A percentile compares a stretch with the other conserved stretches of the same genome.
Evolutionary conservation across 768 basidiomycete genomes (phyloP).

Genomic region (Coprinopsis strossmayeri): DNA sequence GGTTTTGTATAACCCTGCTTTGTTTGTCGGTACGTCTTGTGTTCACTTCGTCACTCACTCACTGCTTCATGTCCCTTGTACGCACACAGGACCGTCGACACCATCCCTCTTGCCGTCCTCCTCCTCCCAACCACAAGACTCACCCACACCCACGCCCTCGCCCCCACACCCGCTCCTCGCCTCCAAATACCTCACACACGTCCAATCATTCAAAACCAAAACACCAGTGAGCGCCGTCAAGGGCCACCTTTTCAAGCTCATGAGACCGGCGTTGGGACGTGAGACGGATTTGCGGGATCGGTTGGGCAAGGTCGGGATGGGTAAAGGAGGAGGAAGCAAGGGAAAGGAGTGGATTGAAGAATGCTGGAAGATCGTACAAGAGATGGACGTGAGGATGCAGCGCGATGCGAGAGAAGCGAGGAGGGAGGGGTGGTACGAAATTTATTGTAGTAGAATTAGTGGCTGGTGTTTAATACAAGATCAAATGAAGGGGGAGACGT

Average conservation of each 20-base stretch:
- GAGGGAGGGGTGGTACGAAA: too few relatives aligned
- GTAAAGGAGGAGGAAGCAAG: conserved; percentile 10
- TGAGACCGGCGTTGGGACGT: conserved; percentile 65
- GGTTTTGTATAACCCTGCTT: conserved; percentile 84
- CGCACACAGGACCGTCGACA: too few relatives aligned
- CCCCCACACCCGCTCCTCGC: conserved; percentile 54
- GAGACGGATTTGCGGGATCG: conserved; percentile 69
- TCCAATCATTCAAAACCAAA: conserved; percentile 57
- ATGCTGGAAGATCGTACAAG: conserved; percentile 49
- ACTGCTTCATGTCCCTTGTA: background rate
- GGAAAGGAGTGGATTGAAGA: conserved; percentile 25
- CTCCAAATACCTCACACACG: conserved; percentile 81
- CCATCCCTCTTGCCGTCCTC: too few relatives aligned
- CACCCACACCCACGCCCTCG: background rate
- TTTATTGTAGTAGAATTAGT: too few relatives aligned
- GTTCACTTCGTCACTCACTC: conserved; percentile 14
- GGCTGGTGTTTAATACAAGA: too few relatives aligned
- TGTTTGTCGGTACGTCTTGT: conserved; percentile 31
- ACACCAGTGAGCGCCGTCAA: conserved; percentile 77
- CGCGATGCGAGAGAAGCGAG: conserved; percentile 39
- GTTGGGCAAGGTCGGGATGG: conserved; percentile 46
- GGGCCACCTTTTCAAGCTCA: conserved; percentile 89
- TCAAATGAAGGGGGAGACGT: too few relatives aligned
- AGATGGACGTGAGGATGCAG: conserved; percentile 56
- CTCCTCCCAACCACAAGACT: conserved; percentile 25